Evolutionary conservation across 305 asterid species (phyloP), one percentile per base, ranked within the genome.

Genomic region (Fraxinus paxiana): DNA sequence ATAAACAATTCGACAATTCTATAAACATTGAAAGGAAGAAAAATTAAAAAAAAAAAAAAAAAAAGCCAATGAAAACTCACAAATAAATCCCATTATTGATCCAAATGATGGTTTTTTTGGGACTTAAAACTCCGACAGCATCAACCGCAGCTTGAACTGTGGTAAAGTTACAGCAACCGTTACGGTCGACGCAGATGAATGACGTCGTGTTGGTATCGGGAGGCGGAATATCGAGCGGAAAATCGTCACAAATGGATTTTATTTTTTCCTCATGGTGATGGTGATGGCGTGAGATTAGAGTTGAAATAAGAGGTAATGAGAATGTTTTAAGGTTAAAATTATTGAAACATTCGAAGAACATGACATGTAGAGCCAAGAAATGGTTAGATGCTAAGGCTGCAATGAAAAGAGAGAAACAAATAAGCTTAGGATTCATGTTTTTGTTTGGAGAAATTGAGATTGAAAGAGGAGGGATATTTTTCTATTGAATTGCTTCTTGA

Each of bases 81-180:
- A 89, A 93, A 82, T 95, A 93, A 70, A 95, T 80, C 46, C 98
- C 98, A 82, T 12, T 86, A 70, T 89, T 93, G 88, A 95, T 93
- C 98, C 98, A 95, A 80, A 95, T 89, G 20, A 91, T 51, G 81
- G 82, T 90, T 87, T 90, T 90, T 73, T 86, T 93, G 5, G 81
- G 51, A 85, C 91, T 93, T 80, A 87, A 83, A 43, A 61, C 90
- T 3, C 81, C 89, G 6, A 91, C 90, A 0, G 95, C 96, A 81
- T 95, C 97, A 18, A 93, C 93, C 0, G 98, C 98, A 0, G 98
- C 91, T 80, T 95, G 98, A 22, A 95, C 90, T 0, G 89, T 89
- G 9, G 97, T 93, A 86, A 95, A 95, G 79, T 95, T 93, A 89
- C 98, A 95, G 65, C 98, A 95, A 1, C 98, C 97, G 10, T 92